These are phyloP conservation scores for Ceratobasidium sp. DNA, from an alignment of 1,284 basidiomycete genomes.

Conservation along the genomic window DNA sequence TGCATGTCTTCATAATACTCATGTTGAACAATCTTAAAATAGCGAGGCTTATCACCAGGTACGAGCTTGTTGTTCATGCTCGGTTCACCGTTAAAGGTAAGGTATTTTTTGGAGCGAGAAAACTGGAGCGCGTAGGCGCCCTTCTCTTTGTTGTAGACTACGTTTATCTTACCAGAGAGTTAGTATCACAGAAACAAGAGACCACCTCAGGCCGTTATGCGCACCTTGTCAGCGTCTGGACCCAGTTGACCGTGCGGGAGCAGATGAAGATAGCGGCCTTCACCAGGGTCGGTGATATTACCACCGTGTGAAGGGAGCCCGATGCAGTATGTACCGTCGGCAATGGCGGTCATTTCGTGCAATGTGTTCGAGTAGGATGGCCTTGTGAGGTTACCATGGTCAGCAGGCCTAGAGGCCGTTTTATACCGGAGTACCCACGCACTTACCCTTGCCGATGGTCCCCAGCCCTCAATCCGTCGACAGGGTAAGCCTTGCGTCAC, in stretches of 20 bases:
- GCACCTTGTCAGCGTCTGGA: neutral
- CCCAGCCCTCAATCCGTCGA: too few relatives aligned
- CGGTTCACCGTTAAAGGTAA: neutral
- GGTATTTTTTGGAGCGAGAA: neutral
- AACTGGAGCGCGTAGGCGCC: conserved; percentile 6
- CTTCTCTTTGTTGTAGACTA: neutral
- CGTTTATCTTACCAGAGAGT: neutral
- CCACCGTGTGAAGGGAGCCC: neutral
- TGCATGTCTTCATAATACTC: neutral
- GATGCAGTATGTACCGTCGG: conserved; percentile 6
- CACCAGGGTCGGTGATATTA: conserved; percentile 1
- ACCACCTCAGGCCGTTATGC: neutral
- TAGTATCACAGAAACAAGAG: neutral
- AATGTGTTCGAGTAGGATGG: too few relatives aligned
- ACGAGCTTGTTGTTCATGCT: conserved; percentile 8
- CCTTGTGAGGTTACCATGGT: too few relatives aligned
- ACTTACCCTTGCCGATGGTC: too few relatives aligned
- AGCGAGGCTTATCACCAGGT: conserved; percentile 11
- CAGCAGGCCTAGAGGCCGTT: too few relatives aligned
- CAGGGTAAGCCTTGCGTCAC: too few relatives aligned
- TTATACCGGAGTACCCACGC: too few relatives aligned
- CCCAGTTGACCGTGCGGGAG: neutral
- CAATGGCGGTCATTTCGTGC: too few relatives aligned
- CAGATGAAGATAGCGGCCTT: neutral
- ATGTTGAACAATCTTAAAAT: conserved; percentile 2